phyloP scores from a whole-genome alignment of 192 early-diverging fungal genomes.

The Ambispora gerdemannii region DNA sequence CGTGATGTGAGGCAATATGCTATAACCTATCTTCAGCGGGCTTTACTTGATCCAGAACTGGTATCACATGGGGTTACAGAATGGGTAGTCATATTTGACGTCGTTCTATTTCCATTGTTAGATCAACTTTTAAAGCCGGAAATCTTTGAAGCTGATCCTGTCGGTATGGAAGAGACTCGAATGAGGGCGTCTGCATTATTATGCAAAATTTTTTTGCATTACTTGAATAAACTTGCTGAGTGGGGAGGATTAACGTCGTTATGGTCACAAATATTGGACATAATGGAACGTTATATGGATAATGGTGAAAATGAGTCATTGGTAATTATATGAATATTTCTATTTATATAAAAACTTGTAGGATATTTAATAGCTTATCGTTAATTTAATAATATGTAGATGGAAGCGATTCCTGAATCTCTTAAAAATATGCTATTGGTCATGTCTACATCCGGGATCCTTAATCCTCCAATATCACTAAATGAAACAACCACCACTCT shows the following conservation, averaged over 20 bases:
- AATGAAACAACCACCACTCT: neutral
- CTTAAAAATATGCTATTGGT: conserved; percentile 83
- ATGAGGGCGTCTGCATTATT: conserved; percentile 65
- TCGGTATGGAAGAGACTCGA: conserved; percentile 72
- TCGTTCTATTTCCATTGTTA: conserved; percentile 85
- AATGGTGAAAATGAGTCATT: conserved; percentile 56
- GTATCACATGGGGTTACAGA: conserved; percentile 39
- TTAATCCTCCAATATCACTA: conserved; percentile 32
- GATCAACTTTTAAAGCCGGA: conserved; percentile 80
- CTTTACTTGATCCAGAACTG: conserved; percentile 60
- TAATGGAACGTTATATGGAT: conserved; percentile 60
- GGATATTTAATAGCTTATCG: no score
- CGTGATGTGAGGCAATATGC: conserved; percentile 81
- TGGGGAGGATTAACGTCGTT: conserved; percentile 57
- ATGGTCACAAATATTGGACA: conserved; percentile 67
- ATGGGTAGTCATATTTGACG: conserved; percentile 74
- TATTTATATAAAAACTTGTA: no score
- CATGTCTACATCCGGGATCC: conserved; percentile 68
- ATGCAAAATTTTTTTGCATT: conserved; percentile 77
- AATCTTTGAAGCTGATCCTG: conserved; percentile 59
- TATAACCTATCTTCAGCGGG: conserved; percentile 77
- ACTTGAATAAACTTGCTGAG: conserved; percentile 51
- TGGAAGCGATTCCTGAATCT: conserved; percentile 70
- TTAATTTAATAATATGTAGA: conserved; percentile 44
- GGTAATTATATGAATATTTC: no score